phyloP scores from a whole-genome alignment of 345 rosid genomes.

The Noccaea bulbosa region DNA sequence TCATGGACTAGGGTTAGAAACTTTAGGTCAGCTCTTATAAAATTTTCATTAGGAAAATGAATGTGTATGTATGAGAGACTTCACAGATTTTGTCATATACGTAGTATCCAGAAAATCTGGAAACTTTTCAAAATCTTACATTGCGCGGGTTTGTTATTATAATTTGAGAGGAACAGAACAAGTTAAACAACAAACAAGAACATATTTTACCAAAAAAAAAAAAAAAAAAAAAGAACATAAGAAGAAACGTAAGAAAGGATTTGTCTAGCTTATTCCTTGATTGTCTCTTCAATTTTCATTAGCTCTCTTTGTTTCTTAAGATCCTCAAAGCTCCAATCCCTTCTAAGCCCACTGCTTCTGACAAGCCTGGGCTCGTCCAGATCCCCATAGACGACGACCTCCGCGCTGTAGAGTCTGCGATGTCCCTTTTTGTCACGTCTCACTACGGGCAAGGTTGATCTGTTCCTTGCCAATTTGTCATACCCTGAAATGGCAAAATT shows the following conservation, averaged over 20 bases:
- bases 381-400: conserved; percentile 31
- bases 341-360: conserved; percentile 83
- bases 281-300: conserved; percentile 35
- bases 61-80: conserved; percentile 15
- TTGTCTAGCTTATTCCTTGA: conserved; percentile 36
- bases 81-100: conserved; percentile 10
- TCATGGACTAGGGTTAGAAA: too few relatives aligned
- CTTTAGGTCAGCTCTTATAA: too few relatives aligned
- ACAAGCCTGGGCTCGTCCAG: conserved; percentile 62
- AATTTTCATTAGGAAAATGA: neutral
- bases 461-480: conserved; percentile 38
- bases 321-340: conserved; percentile 98
- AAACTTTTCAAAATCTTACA: conserved; percentile 10
- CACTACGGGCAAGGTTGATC: conserved; percentile 22
- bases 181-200: conserved; percentile 1
- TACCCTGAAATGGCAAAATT: conserved; percentile 36
- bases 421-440: conserved; percentile 48
- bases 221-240: conserved; percentile 20
- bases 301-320: conserved; percentile 47
- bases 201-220: too few relatives aligned
- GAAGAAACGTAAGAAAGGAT: conserved; percentile 21
- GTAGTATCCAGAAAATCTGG: conserved; percentile 1
- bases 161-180: conserved; percentile 12
- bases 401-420: conserved; percentile 50
- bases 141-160: conserved; percentile 6